Percentiles rank a stretch among this genome's conserved stretches.
phyloP scores from a whole-genome alignment of 179 eudicot species.

The Vitellaria paradoxa region DNA sequence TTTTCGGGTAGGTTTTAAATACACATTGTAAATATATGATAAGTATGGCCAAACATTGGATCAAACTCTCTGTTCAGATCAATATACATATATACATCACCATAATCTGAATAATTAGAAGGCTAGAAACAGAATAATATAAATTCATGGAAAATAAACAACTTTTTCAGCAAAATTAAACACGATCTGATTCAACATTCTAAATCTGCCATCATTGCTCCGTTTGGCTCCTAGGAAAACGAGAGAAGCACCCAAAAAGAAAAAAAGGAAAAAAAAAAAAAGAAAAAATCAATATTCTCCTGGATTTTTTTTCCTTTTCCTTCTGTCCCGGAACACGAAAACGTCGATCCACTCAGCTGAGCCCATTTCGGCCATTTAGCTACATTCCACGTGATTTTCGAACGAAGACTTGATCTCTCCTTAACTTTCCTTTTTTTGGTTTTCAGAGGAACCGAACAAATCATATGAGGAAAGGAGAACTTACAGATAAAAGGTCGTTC shows the following conservation, averaged over 20 bases:
- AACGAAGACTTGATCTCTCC: neutral
- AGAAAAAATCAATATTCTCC: neutral
- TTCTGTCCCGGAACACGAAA: neutral
- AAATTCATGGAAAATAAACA: neutral
- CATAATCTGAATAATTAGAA: neutral
- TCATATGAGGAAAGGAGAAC: neutral
- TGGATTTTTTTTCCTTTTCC: neutral
- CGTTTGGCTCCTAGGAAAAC: neutral
- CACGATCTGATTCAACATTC: slow-evolving; percentile 1
- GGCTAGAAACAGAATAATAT: neutral
- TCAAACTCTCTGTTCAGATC: neutral
- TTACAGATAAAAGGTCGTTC: slow-evolving; percentile 55
- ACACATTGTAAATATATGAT: neutral
- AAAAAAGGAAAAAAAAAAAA: no score
- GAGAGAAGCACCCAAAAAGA: neutral
- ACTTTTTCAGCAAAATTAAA: neutral
- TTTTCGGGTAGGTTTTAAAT: neutral
- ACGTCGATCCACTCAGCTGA: slow-evolving; percentile 2
- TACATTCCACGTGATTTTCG: neutral
- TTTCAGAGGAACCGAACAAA: neutral
- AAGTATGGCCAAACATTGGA: neutral
- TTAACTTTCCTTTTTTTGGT: neutral
- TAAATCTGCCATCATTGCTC: neutral
- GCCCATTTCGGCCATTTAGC: no score
- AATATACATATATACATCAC: neutral